Base-by-base conservation (phyloP, 352 stramenopile genomes). In the Globisporangium mamillatum region DNA sequence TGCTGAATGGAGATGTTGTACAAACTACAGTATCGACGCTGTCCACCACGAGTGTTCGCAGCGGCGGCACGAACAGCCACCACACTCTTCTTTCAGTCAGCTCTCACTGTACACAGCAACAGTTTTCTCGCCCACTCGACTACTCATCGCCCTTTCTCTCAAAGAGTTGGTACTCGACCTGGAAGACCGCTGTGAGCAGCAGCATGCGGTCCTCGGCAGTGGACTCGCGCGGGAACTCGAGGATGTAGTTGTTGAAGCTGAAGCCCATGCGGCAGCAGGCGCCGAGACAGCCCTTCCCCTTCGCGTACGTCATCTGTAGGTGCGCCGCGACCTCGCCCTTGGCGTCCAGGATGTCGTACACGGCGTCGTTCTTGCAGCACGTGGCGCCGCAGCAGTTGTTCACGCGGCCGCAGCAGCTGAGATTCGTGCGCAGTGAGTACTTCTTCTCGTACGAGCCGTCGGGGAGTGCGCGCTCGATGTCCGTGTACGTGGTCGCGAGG, bases 381-480 rank as follows among this genome's bases (percentile, higher is more conserved):
- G 81, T 89, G 14, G 70, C 78, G n/a, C 81, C 81, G 58, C 81
- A 91, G 55, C 81, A 90, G 61, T 89, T 92, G 77, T 90, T 87
- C 25, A 85, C 75, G 24, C 80, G 80, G 24, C 80, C 80, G 48
- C 81, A 88, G 69, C 83, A 91, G 25, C 68, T 67, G 24, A 81
- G n/a, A 52, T 88, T 89, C 34, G 75, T 77, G 68, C 80, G 77
- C 65, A 91, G 50, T 36, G 71, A 72, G 69, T 87, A 90, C 50
- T 69, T 69, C 55, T 75, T 88, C 67, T 87, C 78, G 64, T 83
- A 89, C 5, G 78, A 66, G 25, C 79, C 82, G 44, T 86, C 81
- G 4, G 80, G 73, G 24, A 81, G 64, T 24, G 76, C 76, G 29
- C 76, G 75, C n/a, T 89, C 76, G 58, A 91, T 84, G 59, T 87